Evolutionary conservation across 257 asterid genomes (phyloP).

Genomic region (Solanum piurae): DNA sequence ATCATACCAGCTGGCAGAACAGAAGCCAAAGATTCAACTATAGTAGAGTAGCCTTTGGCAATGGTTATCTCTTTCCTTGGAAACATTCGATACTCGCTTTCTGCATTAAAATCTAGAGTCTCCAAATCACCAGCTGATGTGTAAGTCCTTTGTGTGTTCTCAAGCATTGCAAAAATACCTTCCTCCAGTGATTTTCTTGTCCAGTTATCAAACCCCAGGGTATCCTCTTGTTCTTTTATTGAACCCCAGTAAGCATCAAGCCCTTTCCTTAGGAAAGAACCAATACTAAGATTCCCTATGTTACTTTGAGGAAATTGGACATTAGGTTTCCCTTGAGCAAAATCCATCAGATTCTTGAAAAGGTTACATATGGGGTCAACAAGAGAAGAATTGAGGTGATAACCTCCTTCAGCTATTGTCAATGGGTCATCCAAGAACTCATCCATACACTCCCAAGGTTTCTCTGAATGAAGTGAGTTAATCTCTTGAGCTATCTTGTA

Average conservation of each 20-base stretch:
- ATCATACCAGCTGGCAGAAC: conserved; percentile 54
- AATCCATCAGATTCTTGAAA: conserved; percentile 60
- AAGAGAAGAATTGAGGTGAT: conserved; percentile 25
- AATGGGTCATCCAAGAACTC: conserved; percentile 36
- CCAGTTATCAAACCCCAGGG: conserved; percentile 33
- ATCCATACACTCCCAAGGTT: conserved; percentile 98
- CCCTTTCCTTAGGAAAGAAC: conserved; percentile 52
- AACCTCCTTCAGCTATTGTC: conserved; percentile 74
- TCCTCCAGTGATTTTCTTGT: conserved; percentile 26
- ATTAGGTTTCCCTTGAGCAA: conserved; percentile 61
- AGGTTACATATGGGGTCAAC: conserved; percentile 54
- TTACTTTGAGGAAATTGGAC: conserved; percentile 8
- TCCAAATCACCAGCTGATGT: conserved; percentile 63
- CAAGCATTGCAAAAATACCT: conserved; percentile 65
- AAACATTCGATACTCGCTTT: conserved; percentile 58
- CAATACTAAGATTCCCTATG: conserved; percentile 26
- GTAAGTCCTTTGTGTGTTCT: conserved; percentile 67
- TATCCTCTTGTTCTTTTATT: conserved; percentile 5
- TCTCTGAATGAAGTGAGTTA: conserved; percentile 26
- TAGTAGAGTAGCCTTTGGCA: conserved; percentile 57
- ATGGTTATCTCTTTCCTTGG: conserved; percentile 82
- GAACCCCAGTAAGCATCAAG: conserved; percentile 38
- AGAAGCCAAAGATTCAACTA: conserved; percentile 53
- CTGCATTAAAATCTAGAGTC: conserved; percentile 58
- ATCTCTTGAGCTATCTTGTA: conserved; percentile 49